Base-by-base conservation (phyloP, 140 eudicot genomes). In the Flaveria floridana region DNA sequence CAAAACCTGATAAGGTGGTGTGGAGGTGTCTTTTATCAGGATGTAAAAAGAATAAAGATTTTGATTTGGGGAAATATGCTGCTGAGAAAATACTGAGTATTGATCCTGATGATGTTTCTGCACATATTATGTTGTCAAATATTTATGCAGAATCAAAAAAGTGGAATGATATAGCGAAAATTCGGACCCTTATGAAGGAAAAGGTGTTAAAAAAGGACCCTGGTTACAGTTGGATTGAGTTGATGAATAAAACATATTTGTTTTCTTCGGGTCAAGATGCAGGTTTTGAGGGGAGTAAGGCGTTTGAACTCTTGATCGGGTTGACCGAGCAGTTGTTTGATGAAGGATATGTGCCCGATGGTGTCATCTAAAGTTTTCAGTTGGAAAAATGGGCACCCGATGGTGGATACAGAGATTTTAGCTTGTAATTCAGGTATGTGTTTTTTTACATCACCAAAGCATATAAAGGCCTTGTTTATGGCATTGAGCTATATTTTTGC, bases 21-120 rank as follows among this genome's bases (percentile, higher is more conserved):
- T 90, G 96, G 96, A 81, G 96, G 70, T 85, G 91, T 81, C 95
- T 87, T 70, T 74, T 86, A 72, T 90, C 95, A 3, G 89, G 95
- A 0, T 87, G 96, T 69, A 86, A 68, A 82, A 64, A 72, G 55
- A 84, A 79, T 63, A 86, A 77, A 52, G 89, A 90, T 68, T 62
- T 87, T 23, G 75, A 71, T 15, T 34, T 86, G 28, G 96, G 88
- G 23, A 76, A 46, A 78, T 76, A 65, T 67, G 91, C 91, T 67
- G 96, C 88, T 75, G 89, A 87, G 73, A 82, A 82, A 34, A 90
- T 90, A 46, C 75, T 87, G n/a, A 34, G 74, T 42, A 86, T 84
- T 46, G 96, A 90, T 80, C 95, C 89, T 3, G 85, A 87, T 58
- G 96, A 90, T 78, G 83, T 83, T 18, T 87, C 95, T 0, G 91